These are phyloP conservation scores for Spergularia marina DNA, from an alignment of 148 eudicot genomes.

Conservation along the genomic window DNA sequence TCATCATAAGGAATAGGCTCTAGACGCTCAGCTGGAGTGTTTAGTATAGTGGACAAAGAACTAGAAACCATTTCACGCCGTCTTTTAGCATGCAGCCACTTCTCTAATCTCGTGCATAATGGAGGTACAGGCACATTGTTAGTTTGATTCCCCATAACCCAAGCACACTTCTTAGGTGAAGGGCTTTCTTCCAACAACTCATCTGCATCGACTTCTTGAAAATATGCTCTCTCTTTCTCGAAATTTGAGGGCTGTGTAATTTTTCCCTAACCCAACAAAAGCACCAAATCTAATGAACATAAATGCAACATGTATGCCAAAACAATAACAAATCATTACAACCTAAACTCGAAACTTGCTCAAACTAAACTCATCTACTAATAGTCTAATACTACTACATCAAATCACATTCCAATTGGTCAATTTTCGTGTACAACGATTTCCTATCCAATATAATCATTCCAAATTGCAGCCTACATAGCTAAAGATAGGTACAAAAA, in stretches of 20 bases:
- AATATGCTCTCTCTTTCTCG: slow-evolving; percentile 84
- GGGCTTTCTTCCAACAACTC: slow-evolving; percentile 94
- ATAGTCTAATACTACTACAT: not conserved
- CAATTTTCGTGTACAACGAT: no score
- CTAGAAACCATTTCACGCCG: slow-evolving; percentile 39
- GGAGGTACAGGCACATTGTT: slow-evolving; percentile 44
- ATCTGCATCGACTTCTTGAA: slow-evolving; percentile 83
- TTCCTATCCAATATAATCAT: no score
- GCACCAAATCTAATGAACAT: not conserved
- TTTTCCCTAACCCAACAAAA: slow-evolving; percentile 50
- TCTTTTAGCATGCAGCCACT: slow-evolving; percentile 71
- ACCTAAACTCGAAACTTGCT: not conserved
- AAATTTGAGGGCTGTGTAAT: slow-evolving; percentile 45
- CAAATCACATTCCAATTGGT: not conserved
- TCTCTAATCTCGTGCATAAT: slow-evolving; percentile 61
- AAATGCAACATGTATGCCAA: not conserved
- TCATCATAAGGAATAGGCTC: slow-evolving; percentile 35
- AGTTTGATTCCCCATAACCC: slow-evolving; percentile 52
- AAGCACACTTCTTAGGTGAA: slow-evolving; percentile 73
- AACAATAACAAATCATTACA: not conserved
- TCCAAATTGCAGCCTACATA: no score
- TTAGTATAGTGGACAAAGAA: slow-evolving; percentile 67
- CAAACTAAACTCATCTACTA: not conserved
- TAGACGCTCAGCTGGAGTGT: slow-evolving; percentile 49
- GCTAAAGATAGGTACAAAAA: not conserved